A percentile compares a stretch with the other conserved stretches of the same genome.
phyloP scores from a whole-genome alignment of 2,329 filamentous ascomycete species.

The Talaromyces piceae region DNA sequence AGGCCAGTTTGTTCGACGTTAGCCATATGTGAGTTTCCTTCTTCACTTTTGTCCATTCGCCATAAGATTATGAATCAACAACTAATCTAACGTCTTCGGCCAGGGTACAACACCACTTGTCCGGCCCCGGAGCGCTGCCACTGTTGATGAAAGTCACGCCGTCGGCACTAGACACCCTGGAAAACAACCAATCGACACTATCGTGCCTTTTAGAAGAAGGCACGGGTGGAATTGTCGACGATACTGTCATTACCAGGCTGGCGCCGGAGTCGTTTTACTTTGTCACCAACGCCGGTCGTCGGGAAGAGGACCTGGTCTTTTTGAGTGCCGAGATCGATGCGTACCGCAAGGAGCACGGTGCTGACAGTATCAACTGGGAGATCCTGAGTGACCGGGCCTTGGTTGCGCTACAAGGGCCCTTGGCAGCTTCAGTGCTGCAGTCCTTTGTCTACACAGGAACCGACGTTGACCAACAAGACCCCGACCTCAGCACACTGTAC shows the following conservation, averaged over 20 bases:
- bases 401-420: conserved; percentile 81
- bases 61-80: conserved; percentile 1
- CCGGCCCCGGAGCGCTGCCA: conserved; percentile 67
- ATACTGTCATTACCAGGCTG: conserved; percentile 83
- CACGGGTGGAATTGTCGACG: conserved; percentile 89
- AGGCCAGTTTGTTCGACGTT: conserved; percentile 90
- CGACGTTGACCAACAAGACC: conserved; percentile 32
- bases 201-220: conserved; percentile 73
- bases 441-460: conserved; percentile 48
- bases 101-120: conserved; percentile 73
- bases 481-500: conserved; percentile 60
- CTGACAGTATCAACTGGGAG: conserved; percentile 56
- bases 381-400: conserved; percentile 67
- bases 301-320: conserved; percentile 79
- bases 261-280: conserved; percentile 72
- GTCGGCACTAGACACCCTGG: conserved; percentile 58
- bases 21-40: conserved; percentile 71
- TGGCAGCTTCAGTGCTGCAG: conserved; percentile 62
- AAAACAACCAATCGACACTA: conserved; percentile 64
- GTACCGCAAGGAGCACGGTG: conserved; percentile 49
- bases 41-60: not conserved
- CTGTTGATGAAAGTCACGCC: conserved; percentile 85
- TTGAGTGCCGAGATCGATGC: conserved; percentile 60
- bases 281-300: conserved; percentile 89
- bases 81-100: not conserved